Conservation (phyloP, 139 green algal species). For the Deuterostichococcus epilithicus region DNA sequence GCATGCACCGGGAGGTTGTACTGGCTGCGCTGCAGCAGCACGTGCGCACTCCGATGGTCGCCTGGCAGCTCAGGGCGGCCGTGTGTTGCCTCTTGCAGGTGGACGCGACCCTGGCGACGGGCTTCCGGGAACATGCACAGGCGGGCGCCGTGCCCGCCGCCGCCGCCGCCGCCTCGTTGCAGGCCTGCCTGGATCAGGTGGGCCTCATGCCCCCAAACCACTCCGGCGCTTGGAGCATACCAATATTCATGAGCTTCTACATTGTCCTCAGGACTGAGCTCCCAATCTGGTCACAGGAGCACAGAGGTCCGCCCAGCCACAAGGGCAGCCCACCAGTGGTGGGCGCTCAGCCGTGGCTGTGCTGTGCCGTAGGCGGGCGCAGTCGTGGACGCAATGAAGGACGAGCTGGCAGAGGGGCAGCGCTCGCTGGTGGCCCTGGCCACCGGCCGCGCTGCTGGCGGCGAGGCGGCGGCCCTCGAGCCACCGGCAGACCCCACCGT, state of each 20-base stretch:
- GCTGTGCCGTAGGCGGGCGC: neutral
- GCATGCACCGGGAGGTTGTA: too few relatives aligned
- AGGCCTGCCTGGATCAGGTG: constrained; percentile 16
- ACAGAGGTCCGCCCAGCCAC: too few relatives aligned
- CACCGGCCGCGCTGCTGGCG: neutral
- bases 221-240: too few relatives aligned
- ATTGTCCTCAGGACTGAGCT: too few relatives aligned
- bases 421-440: constrained; percentile 37
- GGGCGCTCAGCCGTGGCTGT: too few relatives aligned
- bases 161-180: constrained; percentile 27
- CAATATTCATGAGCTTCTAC: too few relatives aligned
- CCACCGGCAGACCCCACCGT: neutral
- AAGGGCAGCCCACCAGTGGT: too few relatives aligned
- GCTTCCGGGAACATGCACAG: constrained; percentile 60
- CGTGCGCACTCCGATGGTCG: too few relatives aligned
- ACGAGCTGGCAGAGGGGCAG: constrained; percentile 32
- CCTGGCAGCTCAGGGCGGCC: neutral
- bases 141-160: constrained; percentile 15
- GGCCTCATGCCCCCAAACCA: too few relatives aligned
- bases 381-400: constrained; percentile 4
- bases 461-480: neutral
- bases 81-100: constrained; percentile 51
- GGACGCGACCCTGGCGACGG: constrained; percentile 52
- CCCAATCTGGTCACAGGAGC: too few relatives aligned
- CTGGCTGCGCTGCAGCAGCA: too few relatives aligned